A percentile compares a stretch with the other conserved stretches of the same genome.
phyloP scores from a whole-genome alignment of 129 eudicot genomes.

The Tagetes erecta region DNA sequence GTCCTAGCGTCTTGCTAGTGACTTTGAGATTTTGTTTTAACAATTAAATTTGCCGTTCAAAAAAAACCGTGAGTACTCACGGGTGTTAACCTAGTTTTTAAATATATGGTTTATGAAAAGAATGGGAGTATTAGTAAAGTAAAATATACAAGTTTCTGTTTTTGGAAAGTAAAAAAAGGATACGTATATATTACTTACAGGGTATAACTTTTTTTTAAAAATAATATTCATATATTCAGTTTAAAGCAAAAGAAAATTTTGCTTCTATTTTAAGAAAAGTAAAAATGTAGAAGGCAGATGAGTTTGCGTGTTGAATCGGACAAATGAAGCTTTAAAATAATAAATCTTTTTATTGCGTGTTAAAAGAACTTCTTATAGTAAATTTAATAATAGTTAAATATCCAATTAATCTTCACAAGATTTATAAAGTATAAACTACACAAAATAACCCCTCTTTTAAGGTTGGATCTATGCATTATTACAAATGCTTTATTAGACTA shows the following conservation, averaged over 20 bases:
- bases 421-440: background rate
- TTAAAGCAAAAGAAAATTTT: background rate
- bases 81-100: too few species aligned
- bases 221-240: background rate
- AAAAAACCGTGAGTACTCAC: too few species aligned
- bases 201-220: too few species aligned
- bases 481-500: background rate
- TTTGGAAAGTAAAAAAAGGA: background rate
- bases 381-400: background rate
- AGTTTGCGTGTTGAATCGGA: constrained; percentile 23
- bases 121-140: background rate
- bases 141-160: background rate
- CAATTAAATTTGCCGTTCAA: too few species aligned
- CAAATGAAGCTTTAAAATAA: background rate
- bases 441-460: background rate
- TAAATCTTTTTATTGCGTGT: background rate
- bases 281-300: background rate
- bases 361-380: background rate
- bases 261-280: constrained; percentile 3
- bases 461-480: background rate
- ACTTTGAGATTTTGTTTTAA: too few species aligned
- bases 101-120: background rate
- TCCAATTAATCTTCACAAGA: background rate
- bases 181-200: background rate
- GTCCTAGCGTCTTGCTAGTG: too few species aligned